Evolutionary conservation across 805 yeast genomes (phyloP).

Genomic region (Wickerhamomyces ciferrii): DNA sequence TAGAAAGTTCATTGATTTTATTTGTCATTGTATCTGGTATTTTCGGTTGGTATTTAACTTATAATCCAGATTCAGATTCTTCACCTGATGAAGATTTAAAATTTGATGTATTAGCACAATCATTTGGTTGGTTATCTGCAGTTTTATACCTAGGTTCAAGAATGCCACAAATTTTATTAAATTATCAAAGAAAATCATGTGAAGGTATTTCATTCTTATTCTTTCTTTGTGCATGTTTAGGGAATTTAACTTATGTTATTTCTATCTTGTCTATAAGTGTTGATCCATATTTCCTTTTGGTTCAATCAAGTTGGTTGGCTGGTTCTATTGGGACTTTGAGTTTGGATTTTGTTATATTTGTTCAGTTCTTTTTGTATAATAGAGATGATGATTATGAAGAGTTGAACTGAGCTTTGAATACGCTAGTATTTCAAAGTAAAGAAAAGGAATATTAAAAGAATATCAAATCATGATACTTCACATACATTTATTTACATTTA

Average conservation of each 20-base stretch:
- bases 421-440: no score
- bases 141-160: constrained; percentile 78
- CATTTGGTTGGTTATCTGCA: constrained; percentile 80
- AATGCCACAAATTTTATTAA: constrained; percentile 84
- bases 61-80: constrained; percentile 27
- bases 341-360: constrained; percentile 78
- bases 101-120: constrained; percentile 76
- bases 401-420: no score
- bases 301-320: constrained; percentile 89
- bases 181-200: constrained; percentile 82
- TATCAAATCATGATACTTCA: no score
- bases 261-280: constrained; percentile 76
- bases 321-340: constrained; percentile 86
- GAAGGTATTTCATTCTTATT: constrained; percentile 94
- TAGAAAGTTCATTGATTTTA: constrained; percentile 47
- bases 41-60: constrained; percentile 80
- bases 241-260: constrained; percentile 85
- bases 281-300: constrained; percentile 61
- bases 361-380: constrained; percentile 78
- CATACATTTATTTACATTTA: no score
- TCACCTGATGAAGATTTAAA: constrained; percentile 29
- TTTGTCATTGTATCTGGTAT: constrained; percentile 73
- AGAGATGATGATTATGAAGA: constrained; percentile 9
- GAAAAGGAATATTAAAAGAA: no score
- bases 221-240: constrained; percentile 91